A percentile compares a stretch with the other conserved stretches of the same genome.
phyloP scores from a whole-genome alignment of 805 yeast genomes.

The Starmera caribaea region DNA sequence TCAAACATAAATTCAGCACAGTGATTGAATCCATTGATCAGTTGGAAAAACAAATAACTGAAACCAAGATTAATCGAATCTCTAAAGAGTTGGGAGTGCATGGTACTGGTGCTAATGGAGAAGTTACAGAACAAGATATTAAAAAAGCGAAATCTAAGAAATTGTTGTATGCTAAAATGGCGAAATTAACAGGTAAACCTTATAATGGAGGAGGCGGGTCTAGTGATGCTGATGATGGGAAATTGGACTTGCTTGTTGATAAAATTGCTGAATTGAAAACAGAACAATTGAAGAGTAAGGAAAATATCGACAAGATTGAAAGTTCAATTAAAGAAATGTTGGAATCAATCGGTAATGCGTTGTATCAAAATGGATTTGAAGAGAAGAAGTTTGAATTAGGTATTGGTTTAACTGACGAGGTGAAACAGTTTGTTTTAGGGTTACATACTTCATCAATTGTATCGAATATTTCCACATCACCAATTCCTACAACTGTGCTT shows the following conservation, averaged over 20 bases:
- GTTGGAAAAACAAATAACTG: constrained; percentile 58
- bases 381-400: constrained; percentile 75
- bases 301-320: constrained; percentile 35
- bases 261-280: constrained; percentile 44
- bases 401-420: constrained; percentile 55
- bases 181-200: constrained; percentile 78
- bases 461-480: constrained; percentile 3
- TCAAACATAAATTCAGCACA: constrained; percentile 42
- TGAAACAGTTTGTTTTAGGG: constrained; percentile 13
- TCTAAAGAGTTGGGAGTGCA: constrained; percentile 60
- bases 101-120: constrained; percentile 85
- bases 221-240: constrained; percentile 18
- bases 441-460: constrained; percentile 6
- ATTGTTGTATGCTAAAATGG: constrained; percentile 75
- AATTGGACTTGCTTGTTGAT: constrained; percentile 39
- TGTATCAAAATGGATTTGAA: neutral
- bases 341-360: constrained; percentile 20
- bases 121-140: constrained; percentile 72
- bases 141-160: constrained; percentile 74
- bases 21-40: constrained; percentile 50
- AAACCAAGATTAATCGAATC: constrained; percentile 53
- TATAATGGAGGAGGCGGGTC: constrained; percentile 23
- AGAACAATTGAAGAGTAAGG: constrained; percentile 50
- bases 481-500: constrained; percentile 1
- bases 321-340: constrained; percentile 53